Base-by-base conservation (phyloP, 1,284 basidiomycete genomes). In the Marasmius fiardii region DNA sequence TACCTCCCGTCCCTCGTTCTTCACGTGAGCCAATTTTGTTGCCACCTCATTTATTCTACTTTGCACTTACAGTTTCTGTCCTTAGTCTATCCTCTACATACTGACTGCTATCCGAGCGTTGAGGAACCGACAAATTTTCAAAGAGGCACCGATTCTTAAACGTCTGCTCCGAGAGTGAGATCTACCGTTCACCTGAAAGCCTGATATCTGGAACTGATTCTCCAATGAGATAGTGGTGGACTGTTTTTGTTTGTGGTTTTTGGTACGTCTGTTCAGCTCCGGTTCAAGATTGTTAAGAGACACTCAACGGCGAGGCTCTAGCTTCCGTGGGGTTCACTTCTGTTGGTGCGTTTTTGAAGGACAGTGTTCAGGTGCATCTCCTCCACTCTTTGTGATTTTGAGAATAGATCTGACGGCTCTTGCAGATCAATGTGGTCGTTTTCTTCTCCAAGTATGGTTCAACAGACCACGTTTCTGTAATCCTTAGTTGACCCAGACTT, bases 101-200 rank as follows among this genome's bases (percentile, higher is more conserved):
- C 54, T 73, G 52, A 74, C 72, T 3, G 67, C 67, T 20, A 55
- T 68, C 43, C 65, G 68, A 49, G 70, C 72, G 8, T 51, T 73
- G 23, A 62, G 61, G 41, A 73, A 71, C 50, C 62, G 68, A 12
- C 65, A 67, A 18, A 56, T 68, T 34, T 61, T 71, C 23, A 70
- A 71, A 48, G 52, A 68, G 16, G 64, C 67, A 1, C 66, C 71
- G 4, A 54, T 75, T 6, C 58, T 71, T 37, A 70, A 71, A 55
- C 64, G 70, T n/a, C 65, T 75, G 53, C 56, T 74, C 0, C 61
- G 69, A 57, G 73, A 74, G 74, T 75, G 58, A 52, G 71, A 60
- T n/a, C 4, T 2, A 10, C 23, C 26, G 23, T 45, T 45, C 14
- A 5, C 26, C n/a, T n/a, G n/a, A n/a, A n/a, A n/a, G 11, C 7